These are phyloP conservation scores for Piper betle DNA, from an alignment of 164 flowering plant genomes.

Conservation along the genomic window DNA sequence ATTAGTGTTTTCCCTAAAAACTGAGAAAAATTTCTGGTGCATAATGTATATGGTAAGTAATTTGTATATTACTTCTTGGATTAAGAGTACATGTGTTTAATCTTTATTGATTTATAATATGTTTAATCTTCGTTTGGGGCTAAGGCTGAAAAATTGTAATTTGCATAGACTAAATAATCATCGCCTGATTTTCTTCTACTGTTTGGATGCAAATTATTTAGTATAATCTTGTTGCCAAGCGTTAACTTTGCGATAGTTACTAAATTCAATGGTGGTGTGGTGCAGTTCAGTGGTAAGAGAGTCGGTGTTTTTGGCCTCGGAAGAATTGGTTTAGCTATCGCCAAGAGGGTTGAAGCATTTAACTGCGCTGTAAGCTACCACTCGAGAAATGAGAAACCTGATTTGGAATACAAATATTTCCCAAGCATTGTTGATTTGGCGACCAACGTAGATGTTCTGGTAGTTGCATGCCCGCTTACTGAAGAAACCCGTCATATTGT, in stretches of 20 bases:
- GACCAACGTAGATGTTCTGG: constrained; percentile 41
- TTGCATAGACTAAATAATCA: no score
- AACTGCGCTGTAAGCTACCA: constrained; percentile 53
- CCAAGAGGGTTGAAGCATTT: constrained; percentile 76
- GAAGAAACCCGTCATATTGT: constrained; percentile 66
- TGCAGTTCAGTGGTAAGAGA: constrained; percentile 60
- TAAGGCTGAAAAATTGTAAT: no score
- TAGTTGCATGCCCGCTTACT: constrained; percentile 62
- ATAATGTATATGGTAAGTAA: no score
- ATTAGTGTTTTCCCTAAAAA: no score
- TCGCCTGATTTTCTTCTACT: no score
- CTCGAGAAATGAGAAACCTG: constrained; percentile 49
- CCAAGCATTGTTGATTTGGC: constrained; percentile 51
- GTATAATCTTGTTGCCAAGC: no score
- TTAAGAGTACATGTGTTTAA: no score
- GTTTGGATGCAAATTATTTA: no score
- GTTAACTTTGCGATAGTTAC: neutral
- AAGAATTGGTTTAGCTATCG: constrained; percentile 75
- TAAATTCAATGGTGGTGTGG: neutral
- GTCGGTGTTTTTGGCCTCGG: constrained; percentile 79
- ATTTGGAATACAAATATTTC: constrained; percentile 43
- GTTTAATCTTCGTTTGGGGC: no score
- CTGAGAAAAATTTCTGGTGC: no score
- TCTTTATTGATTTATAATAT: no score
- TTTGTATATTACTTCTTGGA: no score